These are phyloP conservation scores for Bimuria novae-zelandiae DNA, from an alignment of 2,329 filamentous ascomycete genomes.

Conservation along the genomic window DNA sequence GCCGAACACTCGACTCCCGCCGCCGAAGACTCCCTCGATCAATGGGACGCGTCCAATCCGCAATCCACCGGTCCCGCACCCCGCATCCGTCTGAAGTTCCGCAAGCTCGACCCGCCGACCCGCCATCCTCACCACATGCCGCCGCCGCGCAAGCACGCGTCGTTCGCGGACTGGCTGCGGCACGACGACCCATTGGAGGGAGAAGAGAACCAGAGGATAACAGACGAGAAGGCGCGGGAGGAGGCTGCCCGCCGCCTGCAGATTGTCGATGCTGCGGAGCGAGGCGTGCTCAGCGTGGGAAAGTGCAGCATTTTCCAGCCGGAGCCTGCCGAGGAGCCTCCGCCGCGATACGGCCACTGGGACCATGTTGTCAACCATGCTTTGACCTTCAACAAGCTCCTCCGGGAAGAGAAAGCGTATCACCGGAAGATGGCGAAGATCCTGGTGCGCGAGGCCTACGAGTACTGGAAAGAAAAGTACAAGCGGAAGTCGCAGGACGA, in stretches of 20 bases:
- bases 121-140: constrained; percentile 58
- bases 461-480: constrained; percentile 74
- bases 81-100: constrained; percentile 55
- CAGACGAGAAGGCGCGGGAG: constrained; percentile 44
- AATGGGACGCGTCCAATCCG: constrained; percentile 27
- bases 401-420: constrained; percentile 76
- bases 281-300: constrained; percentile 74
- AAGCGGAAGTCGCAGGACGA: constrained; percentile 64
- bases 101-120: constrained; percentile 55
- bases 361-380: constrained; percentile 85
- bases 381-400: constrained; percentile 77
- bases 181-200: constrained; percentile 55
- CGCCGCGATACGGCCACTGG: constrained; percentile 80
- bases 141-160: constrained; percentile 51
- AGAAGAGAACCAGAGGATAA: constrained; percentile 44
- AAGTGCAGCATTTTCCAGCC: constrained; percentile 74
- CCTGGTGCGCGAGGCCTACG: constrained; percentile 76
- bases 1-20: constrained; percentile 16
- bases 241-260: constrained; percentile 73
- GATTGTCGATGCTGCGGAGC: constrained; percentile 73
- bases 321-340: constrained; percentile 73
- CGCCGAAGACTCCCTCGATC: constrained; percentile 22
- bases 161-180: constrained; percentile 68
- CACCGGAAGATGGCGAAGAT: constrained; percentile 79
- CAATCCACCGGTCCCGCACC: constrained; percentile 30